Conservation (phyloP, 495 filamentous ascomycete species). For the Cercophora scortea region DNA sequence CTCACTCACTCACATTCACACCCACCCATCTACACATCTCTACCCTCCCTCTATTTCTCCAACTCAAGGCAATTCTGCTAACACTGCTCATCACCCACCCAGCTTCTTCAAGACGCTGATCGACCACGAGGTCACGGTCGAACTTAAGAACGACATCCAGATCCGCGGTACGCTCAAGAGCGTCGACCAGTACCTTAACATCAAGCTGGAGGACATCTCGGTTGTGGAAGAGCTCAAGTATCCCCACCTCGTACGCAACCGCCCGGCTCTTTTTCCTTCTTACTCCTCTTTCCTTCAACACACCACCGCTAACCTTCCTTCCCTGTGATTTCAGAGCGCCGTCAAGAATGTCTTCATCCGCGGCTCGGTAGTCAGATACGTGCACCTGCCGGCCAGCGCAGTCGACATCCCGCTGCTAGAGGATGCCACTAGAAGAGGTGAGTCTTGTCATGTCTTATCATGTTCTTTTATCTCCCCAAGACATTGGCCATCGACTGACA, state of each 20-base stretch:
- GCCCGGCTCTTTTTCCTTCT: not conserved
- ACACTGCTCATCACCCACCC: not conserved
- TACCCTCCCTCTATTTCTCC: not conserved
- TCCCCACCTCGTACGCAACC: conserved; percentile 67
- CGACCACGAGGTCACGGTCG: conserved; percentile 90
- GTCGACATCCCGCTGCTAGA: conserved; percentile 89
- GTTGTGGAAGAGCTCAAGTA: conserved; percentile 88
- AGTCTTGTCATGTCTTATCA: conserved; percentile 19
- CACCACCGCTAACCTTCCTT: not conserved
- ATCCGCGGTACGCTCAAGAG: conserved; percentile 91
- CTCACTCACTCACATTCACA: too few species aligned
- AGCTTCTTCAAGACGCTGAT: conserved; percentile 99
- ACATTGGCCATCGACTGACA: not conserved
- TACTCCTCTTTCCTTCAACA: not conserved
- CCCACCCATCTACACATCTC: not conserved
- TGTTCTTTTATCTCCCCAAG: not conserved
- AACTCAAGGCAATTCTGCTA: not conserved
- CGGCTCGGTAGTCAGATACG: conserved; percentile 92
- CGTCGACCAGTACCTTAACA: conserved; percentile 98
- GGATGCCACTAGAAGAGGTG: conserved; percentile 92
- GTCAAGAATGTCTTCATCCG: conserved; percentile 98
- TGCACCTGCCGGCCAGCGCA: conserved; percentile 77
- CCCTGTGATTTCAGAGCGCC: conserved; percentile 41
- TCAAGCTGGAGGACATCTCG: conserved; percentile 92
- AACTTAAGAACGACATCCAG: conserved; percentile 98